Conservation (phyloP, 306 rosid species). For the Dryas octopetala region DNA sequence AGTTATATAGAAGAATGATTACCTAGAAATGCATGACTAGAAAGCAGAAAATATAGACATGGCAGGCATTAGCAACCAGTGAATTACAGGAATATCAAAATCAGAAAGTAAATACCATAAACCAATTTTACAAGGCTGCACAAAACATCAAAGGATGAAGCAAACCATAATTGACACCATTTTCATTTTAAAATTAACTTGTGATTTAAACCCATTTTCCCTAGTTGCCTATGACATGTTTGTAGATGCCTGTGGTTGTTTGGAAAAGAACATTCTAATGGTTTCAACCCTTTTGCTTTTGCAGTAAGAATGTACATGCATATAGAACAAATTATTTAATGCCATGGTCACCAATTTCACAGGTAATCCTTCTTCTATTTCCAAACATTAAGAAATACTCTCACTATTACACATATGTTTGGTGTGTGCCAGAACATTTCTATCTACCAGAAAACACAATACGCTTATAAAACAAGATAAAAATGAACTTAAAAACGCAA, state of each 20-base stretch:
- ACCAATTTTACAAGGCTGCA: neutral
- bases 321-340: neutral
- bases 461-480: neutral
- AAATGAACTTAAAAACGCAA: neutral
- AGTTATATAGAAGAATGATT: neutral
- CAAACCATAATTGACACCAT: neutral
- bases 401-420: neutral
- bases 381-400: neutral
- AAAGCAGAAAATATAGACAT: neutral
- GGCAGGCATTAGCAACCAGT: neutral
- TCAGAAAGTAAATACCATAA: neutral
- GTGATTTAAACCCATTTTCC: neutral
- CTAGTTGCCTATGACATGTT: neutral
- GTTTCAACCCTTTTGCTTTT: neutral
- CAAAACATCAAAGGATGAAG: neutral
- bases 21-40: slow-evolving; percentile 1
- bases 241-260: neutral
- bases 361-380: neutral
- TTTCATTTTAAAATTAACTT: neutral
- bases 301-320: neutral
- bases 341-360: neutral
- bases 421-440: neutral
- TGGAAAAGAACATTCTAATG: neutral
- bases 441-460: neutral
- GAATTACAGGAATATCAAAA: neutral